Conservation (phyloP, 1,284 basidiomycete species). For the Ceratobasidium sp. region DNA sequence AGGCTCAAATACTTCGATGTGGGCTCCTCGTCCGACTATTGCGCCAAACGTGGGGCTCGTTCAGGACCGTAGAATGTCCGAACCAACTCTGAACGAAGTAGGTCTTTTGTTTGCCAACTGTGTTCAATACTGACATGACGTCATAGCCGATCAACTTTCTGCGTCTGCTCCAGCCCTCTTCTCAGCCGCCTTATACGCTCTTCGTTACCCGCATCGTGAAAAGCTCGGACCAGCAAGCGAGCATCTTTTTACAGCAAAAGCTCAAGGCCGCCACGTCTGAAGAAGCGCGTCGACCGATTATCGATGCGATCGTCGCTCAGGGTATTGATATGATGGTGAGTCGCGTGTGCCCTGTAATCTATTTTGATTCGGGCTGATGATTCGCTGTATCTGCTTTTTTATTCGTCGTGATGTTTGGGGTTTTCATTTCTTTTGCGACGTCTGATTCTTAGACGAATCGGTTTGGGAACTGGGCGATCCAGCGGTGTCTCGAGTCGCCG, state of each 20-base stretch:
- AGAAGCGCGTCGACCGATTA: constrained; percentile 80
- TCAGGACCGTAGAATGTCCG: constrained; percentile 3
- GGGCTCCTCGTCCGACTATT: constrained; percentile 24
- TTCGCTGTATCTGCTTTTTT: background rate
- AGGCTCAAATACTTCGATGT: constrained; percentile 16
- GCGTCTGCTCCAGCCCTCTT: constrained; percentile 81
- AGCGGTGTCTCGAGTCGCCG: constrained; percentile 83
- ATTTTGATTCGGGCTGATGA: background rate
- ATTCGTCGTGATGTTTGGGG: background rate
- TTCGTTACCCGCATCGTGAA: constrained; percentile 86
- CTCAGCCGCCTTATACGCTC: constrained; percentile 80
- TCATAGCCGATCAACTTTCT: constrained; percentile 84
- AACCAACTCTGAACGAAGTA: constrained; percentile 25
- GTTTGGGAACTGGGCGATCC: constrained; percentile 88
- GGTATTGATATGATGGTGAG: constrained; percentile 92
- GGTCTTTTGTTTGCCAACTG: background rate
- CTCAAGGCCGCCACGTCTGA: constrained; percentile 73
- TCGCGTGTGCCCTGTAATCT: constrained; percentile 54
- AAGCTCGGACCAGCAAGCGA: constrained; percentile 86
- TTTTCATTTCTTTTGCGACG: too few species aligned
- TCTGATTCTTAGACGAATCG: constrained; percentile 59
- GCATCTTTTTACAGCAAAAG: constrained; percentile 83
- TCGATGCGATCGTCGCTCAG: constrained; percentile 82
- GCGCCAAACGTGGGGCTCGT: background rate
- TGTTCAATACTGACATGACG: background rate